These are phyloP conservation scores for Gyromitra esculenta DNA, from an alignment of 2,329 filamentous ascomycete species.

Conservation along the genomic window DNA sequence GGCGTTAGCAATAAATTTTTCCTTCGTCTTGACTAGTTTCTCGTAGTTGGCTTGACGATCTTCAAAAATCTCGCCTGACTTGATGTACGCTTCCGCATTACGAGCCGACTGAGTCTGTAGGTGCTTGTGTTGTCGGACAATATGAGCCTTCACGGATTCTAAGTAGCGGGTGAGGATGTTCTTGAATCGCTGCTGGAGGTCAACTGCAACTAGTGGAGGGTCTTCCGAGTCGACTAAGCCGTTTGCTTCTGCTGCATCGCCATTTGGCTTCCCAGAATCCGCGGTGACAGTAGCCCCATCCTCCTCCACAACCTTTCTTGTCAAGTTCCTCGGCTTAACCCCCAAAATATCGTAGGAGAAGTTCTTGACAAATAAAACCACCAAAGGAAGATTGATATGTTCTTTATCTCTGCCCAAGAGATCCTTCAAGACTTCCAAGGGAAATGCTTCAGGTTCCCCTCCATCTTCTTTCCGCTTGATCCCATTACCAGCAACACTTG, in stretches of 20 bases:
- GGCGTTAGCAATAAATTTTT: constrained; percentile 87
- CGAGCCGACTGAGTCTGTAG: constrained; percentile 86
- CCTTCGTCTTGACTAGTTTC: constrained; percentile 89
- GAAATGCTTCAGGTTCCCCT: constrained; percentile 86
- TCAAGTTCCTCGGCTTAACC: constrained; percentile 76
- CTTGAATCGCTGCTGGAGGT: constrained; percentile 84
- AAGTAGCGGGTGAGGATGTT: constrained; percentile 89
- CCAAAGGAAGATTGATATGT: constrained; percentile 86
- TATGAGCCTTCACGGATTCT: constrained; percentile 88
- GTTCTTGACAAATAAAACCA: constrained; percentile 94
- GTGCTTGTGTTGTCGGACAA: constrained; percentile 90
- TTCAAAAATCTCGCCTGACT: constrained; percentile 97
- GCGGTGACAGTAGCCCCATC: constrained; percentile 70
- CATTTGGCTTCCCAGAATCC: constrained; percentile 58
- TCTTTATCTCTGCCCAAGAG: constrained; percentile 92
- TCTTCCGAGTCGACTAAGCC: constrained; percentile 70
- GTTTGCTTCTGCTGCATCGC: constrained; percentile 65
- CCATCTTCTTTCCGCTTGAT: constrained; percentile 68
- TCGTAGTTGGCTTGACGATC: constrained; percentile 96
- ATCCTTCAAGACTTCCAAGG: constrained; percentile 96
- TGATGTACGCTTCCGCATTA: constrained; percentile 97
- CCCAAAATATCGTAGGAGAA: constrained; percentile 97
- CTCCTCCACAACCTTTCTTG: constrained; percentile 83
- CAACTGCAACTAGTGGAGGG: constrained; percentile 76
- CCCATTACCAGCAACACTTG: constrained; percentile 69